Conservation (phyloP, 2,329 filamentous ascomycete species). For the Scytalidium lignicola region DNA sequence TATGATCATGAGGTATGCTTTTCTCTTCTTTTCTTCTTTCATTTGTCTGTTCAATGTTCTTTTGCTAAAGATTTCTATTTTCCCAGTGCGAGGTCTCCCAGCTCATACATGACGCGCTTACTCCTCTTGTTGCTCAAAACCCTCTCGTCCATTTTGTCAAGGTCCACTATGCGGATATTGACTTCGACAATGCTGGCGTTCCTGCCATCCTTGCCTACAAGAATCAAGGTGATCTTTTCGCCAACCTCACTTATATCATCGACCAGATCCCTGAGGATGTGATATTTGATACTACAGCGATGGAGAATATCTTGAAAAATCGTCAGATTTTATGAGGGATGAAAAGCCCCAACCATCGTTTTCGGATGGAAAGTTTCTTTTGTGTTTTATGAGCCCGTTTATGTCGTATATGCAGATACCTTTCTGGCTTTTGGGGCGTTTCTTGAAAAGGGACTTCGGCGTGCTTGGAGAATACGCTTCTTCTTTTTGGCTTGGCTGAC, state of each 20-base stretch:
- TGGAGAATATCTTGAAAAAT: constrained; percentile 48
- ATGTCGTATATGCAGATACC: background rate
- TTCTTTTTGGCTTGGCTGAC: background rate
- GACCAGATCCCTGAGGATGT: constrained; percentile 75
- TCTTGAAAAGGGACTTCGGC: background rate
- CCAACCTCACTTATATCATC: constrained; percentile 80
- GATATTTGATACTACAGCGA: constrained; percentile 47
- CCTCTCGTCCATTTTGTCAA: constrained; percentile 80
- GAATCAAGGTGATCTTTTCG: constrained; percentile 81
- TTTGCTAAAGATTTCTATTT: constrained; percentile 17
- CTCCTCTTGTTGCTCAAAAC: constrained; percentile 67
- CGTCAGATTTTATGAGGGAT: constrained; percentile 42
- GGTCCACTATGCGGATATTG: constrained; percentile 84
- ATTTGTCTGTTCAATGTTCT: constrained; percentile 1
- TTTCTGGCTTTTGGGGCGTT: background rate
- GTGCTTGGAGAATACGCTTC: background rate
- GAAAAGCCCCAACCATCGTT: no score
- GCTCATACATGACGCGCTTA: constrained; percentile 73
- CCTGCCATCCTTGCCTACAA: constrained; percentile 87
- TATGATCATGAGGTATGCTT: constrained; percentile 75
- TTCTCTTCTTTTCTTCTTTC: background rate
- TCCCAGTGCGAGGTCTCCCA: constrained; percentile 70
- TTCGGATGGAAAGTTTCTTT: no score
- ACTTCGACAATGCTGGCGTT: constrained; percentile 85
- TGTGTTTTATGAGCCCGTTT: background rate